Base-by-base conservation (phyloP, 2,329 filamentous ascomycete genomes). In the Ophiostoma himal-ulmi region DNA sequence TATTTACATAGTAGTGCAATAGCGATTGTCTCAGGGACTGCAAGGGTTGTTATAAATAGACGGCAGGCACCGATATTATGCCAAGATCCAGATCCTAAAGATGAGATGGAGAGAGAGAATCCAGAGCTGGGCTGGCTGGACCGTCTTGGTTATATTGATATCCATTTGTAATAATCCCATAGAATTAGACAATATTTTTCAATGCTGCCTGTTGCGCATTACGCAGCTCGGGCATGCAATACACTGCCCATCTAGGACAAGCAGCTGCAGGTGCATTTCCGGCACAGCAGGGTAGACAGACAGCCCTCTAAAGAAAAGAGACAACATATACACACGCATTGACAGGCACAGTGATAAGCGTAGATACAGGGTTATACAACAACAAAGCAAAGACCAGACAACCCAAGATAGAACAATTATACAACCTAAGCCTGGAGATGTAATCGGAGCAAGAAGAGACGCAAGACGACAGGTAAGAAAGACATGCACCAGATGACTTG, bases 401-500 rank as follows among this genome's bases (percentile, higher is more conserved):
- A 6, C 13, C 30, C 30, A 37, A 68, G n/a, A 7, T 2, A 57
- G 52, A 13, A 20, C n/a, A 57, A 57, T 1, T 10, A 57, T 5
- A 57, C 41, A 67, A 34, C n/a, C 30, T n/a, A 37, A 68, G n/a
- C 10, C 54, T 48, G 44, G 52, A 57, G 52, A 57, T 57, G 52
- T 10, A 26, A 57, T 17, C 52, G 22, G 20, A 57, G 52, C 52
- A 57, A 26, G 14, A 17, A 13, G 52, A 57, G n/a, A 57, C 10
- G 8, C 14, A n/a, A 57, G n/a, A 57, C 22, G 22, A 57, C 11
- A 44, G 11, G 20, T 54, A 67, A 26, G n/a, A 60, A 54, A 17
- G 17, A 26, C 36, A 68, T 1, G 20, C 10, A 48, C 10, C 39
- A 44, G 11, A 44, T 13, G 39, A 44, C 39, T 10, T 17, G 39